Evolutionary conservation across 140 eudicot species (phyloP), one percentile per base, ranked within the genome.

Genomic region (Stevia rebaudiana): DNA sequence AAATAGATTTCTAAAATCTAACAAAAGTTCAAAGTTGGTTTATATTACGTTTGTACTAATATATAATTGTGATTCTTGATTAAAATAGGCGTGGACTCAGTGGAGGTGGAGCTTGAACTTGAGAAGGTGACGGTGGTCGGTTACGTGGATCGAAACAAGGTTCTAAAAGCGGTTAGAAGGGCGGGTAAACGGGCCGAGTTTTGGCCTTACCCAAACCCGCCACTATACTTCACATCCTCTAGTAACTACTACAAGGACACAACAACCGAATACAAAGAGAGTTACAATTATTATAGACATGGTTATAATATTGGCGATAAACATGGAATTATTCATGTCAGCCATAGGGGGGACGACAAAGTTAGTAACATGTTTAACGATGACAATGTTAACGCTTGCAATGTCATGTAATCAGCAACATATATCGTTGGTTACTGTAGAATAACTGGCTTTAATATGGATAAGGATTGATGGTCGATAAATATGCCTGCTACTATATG

Each of bases 301-400:
- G 98, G 98, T 54, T 88, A 88, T 80, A 92, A 88, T 41, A 76
- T 77, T 6, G 86, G 83, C 3, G 96, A 92, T 12, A 82, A 69
- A 75, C 94, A 88, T 15, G 98, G 98, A 17, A 77, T 53, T 16
- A 78, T 92, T 42, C 96, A 74, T 23, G 77, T 80, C 46, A 82
- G 75, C 60, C 86, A 78, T 4, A 83, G 98, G 2, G 98, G 98
- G 0, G 98, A 92, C 25, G 98, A 92, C 81, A 88, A 83, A 79
- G 96, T 92, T 22, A 92, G 98, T 67, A 92, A 92, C 80, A 66
- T 92, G 76, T 92, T 92, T 68, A 92, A 92, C 23, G 98, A 92
- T 68, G 98, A 92, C 65, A 86, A 92, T 40, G 96, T 83, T 44
- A 81, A 88, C 64, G 95, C 96, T 2, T 88, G 96, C 52, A 39